phyloP scores from a whole-genome alignment of 176 grass and related monocot genomes.

The Paspalum vaginatum region DNA sequence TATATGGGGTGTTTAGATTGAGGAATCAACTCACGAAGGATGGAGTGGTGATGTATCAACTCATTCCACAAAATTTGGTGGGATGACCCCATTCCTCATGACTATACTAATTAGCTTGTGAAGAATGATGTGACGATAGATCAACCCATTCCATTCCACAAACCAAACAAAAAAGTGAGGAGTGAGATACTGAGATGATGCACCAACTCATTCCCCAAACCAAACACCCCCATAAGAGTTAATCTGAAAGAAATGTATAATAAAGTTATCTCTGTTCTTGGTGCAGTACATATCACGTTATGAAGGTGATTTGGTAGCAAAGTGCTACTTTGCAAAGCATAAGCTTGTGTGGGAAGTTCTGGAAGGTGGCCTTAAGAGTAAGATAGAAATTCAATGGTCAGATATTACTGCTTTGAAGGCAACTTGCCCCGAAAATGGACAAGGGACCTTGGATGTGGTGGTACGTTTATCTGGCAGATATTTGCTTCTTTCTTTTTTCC shows the following conservation, averaged over 20 bases:
- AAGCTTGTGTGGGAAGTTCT: constrained; percentile 98
- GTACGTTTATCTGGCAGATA: constrained; percentile 39
- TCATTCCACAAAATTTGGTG: too few species aligned
- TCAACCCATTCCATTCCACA: too few species aligned
- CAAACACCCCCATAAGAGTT: neutral
- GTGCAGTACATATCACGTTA: constrained; percentile 75
- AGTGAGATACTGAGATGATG: too few species aligned
- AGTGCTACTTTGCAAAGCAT: constrained; percentile 95
- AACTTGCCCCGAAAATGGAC: constrained; percentile 65
- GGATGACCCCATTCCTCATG: too few species aligned
- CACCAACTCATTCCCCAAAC: too few species aligned
- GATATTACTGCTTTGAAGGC: constrained; percentile 83
- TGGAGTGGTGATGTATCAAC: too few species aligned
- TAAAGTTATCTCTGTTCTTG: constrained; percentile 42
- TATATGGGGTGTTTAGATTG: neutral
- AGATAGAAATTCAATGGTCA: constrained; percentile 96
- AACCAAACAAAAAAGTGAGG: too few species aligned
- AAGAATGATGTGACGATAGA: too few species aligned
- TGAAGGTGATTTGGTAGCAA: constrained; percentile 94
- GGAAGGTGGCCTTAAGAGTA: constrained; percentile 92
- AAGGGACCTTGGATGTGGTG: constrained; percentile 62
- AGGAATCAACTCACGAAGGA: too few species aligned
- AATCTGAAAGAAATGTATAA: constrained; percentile 4
- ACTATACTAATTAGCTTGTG: too few species aligned
- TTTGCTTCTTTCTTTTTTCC: neutral